Evolutionary conservation across 2,329 filamentous ascomycete genomes (phyloP).

Genomic region (Tolypocladium guangdongense): DNA sequence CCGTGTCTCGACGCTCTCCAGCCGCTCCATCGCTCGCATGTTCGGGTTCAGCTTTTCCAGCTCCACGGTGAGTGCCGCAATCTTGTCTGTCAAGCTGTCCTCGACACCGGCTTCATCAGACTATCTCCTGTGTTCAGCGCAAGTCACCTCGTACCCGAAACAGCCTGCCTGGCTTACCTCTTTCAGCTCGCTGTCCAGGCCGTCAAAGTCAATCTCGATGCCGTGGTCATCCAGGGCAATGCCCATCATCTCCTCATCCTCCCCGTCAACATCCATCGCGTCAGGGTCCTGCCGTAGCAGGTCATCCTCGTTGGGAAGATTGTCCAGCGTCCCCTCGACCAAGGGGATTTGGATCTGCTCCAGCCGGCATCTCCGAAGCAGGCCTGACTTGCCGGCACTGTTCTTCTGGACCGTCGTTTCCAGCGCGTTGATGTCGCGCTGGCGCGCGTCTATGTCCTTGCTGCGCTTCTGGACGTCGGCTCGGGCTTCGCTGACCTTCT

Average conservation of each 20-base stretch:
- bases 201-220: constrained; percentile 78
- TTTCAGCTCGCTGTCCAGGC: constrained; percentile 72
- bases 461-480: constrained; percentile 72
- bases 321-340: constrained; percentile 64
- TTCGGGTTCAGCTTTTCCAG: constrained; percentile 95
- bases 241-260: constrained; percentile 47
- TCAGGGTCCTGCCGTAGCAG: constrained; percentile 69
- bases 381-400: constrained; percentile 69
- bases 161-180: constrained; percentile 39
- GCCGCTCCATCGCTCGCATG: constrained; percentile 85
- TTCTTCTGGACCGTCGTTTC: constrained; percentile 82
- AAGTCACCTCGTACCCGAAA: constrained; percentile 10
- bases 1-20: constrained; percentile 75
- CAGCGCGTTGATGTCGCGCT: constrained; percentile 66
- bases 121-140: constrained; percentile 36
- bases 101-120: constrained; percentile 62
- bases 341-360: constrained; percentile 87
- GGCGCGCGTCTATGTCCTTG: constrained; percentile 64
- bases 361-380: constrained; percentile 81
- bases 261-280: constrained; percentile 81
- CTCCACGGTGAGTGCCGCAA: constrained; percentile 61
- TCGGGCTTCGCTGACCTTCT: constrained; percentile 68
- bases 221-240: constrained; percentile 77
- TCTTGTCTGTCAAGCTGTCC: constrained; percentile 65
- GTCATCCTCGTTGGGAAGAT: constrained; percentile 77